These are phyloP conservation scores for Cryptomeria japonica DNA, from an alignment of 75 land plant genomes.

Conservation along the genomic window DNA sequence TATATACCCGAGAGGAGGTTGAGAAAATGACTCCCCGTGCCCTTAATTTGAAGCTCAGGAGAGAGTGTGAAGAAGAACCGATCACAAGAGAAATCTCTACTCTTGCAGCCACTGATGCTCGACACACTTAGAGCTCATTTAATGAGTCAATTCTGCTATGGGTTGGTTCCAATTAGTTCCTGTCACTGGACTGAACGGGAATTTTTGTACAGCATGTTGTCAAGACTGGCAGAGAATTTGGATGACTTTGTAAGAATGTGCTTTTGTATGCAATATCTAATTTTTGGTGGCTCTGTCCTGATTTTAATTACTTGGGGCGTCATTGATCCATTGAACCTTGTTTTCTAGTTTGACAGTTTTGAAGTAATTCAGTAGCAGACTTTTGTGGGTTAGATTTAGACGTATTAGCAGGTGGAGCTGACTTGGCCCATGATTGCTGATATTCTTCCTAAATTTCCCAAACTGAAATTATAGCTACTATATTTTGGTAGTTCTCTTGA, in stretches of 20 bases:
- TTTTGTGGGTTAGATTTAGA: neutral
- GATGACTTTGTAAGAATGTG: neutral
- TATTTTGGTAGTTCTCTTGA: neutral
- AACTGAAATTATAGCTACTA: neutral
- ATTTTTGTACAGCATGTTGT: neutral
- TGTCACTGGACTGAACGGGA: conserved; percentile 7
- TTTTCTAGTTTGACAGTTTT: neutral
- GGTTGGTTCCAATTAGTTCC: neutral
- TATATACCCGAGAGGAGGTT: conserved; percentile 69
- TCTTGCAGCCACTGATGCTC: neutral
- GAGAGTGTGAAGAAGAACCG: neutral
- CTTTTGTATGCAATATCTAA: neutral
- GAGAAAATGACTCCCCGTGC: conserved; percentile 55
- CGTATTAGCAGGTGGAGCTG: neutral
- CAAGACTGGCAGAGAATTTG: neutral
- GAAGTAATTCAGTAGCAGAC: neutral
- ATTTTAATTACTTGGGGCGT: neutral
- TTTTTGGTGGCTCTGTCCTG: conserved; percentile 1
- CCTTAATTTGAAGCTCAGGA: neutral
- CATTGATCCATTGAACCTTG: neutral
- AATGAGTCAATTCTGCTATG: neutral
- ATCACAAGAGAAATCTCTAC: neutral
- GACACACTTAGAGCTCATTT: neutral
- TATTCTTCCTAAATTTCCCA: neutral
- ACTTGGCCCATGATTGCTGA: neutral